Conservation (phyloP, 1,284 basidiomycete genomes). For the Inonotus hispidus region DNA sequence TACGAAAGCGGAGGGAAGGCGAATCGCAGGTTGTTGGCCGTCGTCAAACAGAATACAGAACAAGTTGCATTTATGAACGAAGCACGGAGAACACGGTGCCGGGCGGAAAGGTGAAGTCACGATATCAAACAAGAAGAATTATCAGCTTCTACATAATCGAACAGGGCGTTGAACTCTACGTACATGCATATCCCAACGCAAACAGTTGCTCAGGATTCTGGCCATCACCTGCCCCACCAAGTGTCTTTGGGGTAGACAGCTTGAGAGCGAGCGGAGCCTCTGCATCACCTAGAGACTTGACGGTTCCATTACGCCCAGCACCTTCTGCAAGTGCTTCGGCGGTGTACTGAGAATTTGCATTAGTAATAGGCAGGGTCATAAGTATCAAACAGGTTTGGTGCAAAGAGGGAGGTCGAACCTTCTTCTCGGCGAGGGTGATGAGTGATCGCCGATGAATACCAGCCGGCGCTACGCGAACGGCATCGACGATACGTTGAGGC, state of each 20-base stretch:
- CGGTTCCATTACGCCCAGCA: constrained; percentile 46
- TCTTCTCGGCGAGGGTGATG: constrained; percentile 15
- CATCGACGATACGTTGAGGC: background rate
- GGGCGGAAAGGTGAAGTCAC: background rate
- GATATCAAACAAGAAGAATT: background rate
- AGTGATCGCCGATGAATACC: constrained; percentile 4
- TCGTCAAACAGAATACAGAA: no score
- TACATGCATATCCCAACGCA: constrained; percentile 54
- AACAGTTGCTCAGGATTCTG: constrained; percentile 62
- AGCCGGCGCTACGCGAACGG: background rate
- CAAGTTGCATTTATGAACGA: background rate
- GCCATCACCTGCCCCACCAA: constrained; percentile 52
- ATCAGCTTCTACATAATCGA: background rate
- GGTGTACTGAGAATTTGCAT: constrained; percentile 39
- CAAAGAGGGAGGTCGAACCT: background rate
- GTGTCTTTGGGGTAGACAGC: constrained; percentile 45
- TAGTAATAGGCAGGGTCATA: background rate
- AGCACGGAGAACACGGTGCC: background rate
- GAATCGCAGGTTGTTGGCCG: no score
- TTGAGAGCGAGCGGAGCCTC: constrained; percentile 37
- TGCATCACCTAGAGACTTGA: constrained; percentile 38
- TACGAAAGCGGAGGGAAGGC: no score
- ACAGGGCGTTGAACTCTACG: constrained; percentile 15
- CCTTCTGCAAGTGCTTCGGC: constrained; percentile 48
- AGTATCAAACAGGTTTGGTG: background rate